Base-by-base conservation (phyloP, 164 flowering plant species). In the Dillenia turbinata region DNA sequence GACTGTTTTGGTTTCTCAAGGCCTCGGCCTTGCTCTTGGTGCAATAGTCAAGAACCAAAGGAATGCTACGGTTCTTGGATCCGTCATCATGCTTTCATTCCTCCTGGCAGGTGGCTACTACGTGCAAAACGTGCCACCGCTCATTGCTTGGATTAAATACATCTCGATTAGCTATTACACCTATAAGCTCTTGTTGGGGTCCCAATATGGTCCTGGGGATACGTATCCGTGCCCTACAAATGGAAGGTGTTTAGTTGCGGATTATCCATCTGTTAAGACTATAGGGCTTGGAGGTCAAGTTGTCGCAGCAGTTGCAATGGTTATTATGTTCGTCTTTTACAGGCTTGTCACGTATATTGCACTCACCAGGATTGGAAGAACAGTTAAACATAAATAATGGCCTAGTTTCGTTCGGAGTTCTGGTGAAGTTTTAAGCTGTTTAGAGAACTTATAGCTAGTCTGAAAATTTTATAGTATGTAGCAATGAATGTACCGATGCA, bases 21-120 rank as follows among this genome's bases (percentile, higher is more conserved):
- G 97, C 33, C 78, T 92, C 0, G 97, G 96, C 1, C 76, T 92
- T 0, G 94, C 94, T 8, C 12, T 89, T 2, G 97, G 97, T 0
- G 96, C 96, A 0, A 0, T 74, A 14, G 73, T 89, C 6, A 83
- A 85, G 90, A 79, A 92, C 66, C 75, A 64, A 15, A 84, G 79
- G 57, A 33, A 72, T 1, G 92, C 94, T 1, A 61, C 90, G 0
- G 76, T 68, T 0, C 71, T 87, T 0, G 95, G 74, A 8, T 70
- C 90, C 0, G 88, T 89, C 17, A 56, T 83, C 40, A 78, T 80
- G 85, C 70, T 86, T 44, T 26, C 77, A 0, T 92, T 86, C 64
- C 68, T 75, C 2, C 76, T 92, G 2, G 79, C 86, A 0, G 79
- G 92, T 1, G 98, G 98, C 0, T 92, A 58, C 72, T 88, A 77